Evolutionary conservation across 176 grass and related monocot genomes (phyloP).

Genomic region (Calamus simplicifolius): DNA sequence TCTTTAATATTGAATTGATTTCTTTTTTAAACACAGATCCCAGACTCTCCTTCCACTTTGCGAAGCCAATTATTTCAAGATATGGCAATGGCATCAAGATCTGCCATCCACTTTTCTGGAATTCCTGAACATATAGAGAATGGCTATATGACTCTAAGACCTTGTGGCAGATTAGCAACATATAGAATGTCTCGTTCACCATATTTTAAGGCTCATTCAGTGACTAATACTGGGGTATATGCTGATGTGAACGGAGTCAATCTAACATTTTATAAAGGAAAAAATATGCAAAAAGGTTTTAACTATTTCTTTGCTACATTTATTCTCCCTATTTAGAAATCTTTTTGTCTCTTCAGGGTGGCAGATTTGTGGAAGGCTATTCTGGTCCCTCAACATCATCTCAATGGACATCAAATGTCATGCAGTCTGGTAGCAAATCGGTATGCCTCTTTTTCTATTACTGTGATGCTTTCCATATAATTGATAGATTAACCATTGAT

Average conservation of each 20-base stretch:
- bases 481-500: neutral
- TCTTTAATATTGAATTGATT: constrained; percentile 1
- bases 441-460: constrained; percentile 19
- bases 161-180: constrained; percentile 28
- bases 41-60: constrained; percentile 17
- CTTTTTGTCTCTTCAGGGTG: constrained; percentile 23
- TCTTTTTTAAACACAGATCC: constrained; percentile 2
- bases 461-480: neutral
- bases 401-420: constrained; percentile 16
- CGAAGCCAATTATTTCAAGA: constrained; percentile 18
- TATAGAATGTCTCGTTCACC: constrained; percentile 50
- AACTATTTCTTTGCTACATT: constrained; percentile 6
- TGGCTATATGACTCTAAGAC: constrained; percentile 18
- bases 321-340: neutral
- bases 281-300: neutral
- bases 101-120: constrained; percentile 25
- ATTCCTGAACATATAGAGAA: constrained; percentile 12
- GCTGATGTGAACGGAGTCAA: neutral
- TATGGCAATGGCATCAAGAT: constrained; percentile 1
- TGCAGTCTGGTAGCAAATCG: constrained; percentile 33
- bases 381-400: constrained; percentile 20
- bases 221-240: constrained; percentile 2
- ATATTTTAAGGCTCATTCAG: constrained; percentile 45
- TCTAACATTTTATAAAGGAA: constrained; percentile 4
- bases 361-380: constrained; percentile 26